Conservation (phyloP, 805 yeast species). For the Cyberlindnera xylosilytica region DNA sequence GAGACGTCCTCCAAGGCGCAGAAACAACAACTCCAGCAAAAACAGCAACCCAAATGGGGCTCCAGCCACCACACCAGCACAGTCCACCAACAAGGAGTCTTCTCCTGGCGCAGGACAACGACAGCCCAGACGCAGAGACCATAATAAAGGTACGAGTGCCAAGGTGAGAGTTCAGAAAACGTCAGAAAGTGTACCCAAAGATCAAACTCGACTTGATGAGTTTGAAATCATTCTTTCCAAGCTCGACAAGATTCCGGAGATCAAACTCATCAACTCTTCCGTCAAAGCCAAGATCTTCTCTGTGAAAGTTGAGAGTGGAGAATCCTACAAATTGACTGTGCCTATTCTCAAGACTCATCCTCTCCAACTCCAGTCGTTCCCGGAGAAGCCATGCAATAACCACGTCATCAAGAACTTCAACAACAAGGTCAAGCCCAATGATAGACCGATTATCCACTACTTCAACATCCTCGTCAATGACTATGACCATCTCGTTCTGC, state of each 20-base stretch:
- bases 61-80: not conserved
- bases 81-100: not conserved
- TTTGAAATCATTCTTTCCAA: conserved; percentile 12
- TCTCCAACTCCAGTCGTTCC: conserved; percentile 13
- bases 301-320: conserved; percentile 12
- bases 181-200: not conserved
- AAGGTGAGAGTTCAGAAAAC: not conserved
- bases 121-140: not conserved
- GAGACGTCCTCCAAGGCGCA: not conserved
- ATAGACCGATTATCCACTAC: conserved; percentile 18
- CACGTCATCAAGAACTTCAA: conserved; percentile 26
- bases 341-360: conserved; percentile 17
- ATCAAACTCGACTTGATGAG: conserved; percentile 16
- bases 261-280: conserved; percentile 21
- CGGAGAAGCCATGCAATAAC: conserved; percentile 9
- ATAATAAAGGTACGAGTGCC: not conserved
- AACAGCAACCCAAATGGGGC: not conserved
- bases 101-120: not conserved
- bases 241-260: conserved; percentile 8
- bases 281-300: conserved; percentile 19
- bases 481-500: conserved; percentile 14
- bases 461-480: conserved; percentile 23
- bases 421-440: conserved; percentile 13
- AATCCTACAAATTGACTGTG: conserved; percentile 18
- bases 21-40: not conserved